Base-by-base conservation (phyloP, 345 rosid species). In the Rhodamnia argentea region DNA sequence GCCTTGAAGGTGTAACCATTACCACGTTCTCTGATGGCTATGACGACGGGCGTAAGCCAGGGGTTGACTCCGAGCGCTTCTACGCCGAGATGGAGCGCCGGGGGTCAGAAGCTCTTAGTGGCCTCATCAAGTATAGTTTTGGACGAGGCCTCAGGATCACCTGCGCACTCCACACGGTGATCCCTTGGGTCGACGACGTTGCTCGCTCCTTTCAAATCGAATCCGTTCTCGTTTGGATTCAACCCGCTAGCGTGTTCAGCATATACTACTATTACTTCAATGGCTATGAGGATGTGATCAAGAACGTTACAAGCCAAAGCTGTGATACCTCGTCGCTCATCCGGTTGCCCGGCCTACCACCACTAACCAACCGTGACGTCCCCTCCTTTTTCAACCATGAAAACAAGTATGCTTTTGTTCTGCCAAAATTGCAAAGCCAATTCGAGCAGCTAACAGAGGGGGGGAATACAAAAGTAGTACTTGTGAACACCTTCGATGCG, bases 191-290 rank as follows among this genome's bases (percentile, higher is more conserved):
- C 0, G 88, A 86, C 0, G 90, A 84, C 22, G 93, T 91, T 85
- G 95, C 98, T 76, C 93, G 92, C 82, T 90, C 82, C 14, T 82
- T 90, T 55, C 54, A 86, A 53, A 86, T 93, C 27, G 93, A 93
- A 0, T 57, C 91, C 0, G 84, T 90, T 0, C 86, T 92, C 10
- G 89, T 95, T 13, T 96, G 99, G 95, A 88, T 85, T 22, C 98
- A 96, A 24, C 94, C 97, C 0, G 95, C 99, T 1, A 90, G 92
- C 3, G 94, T 94, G 14, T 87, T 96, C 1, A 92, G 88, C 83
- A 85, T 94, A 57, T 94, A 94, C 85, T 90, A 93, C 87, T 90
- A 92, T 87, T 88, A 90, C 91, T 92, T 95, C 82, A 82, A 90
- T 53, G 91, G 92, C 10, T 91, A 90, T 4, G 85, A 13, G 7